Base-by-base conservation (phyloP, 345 rosid genomes). In the Populus alba region DNA sequence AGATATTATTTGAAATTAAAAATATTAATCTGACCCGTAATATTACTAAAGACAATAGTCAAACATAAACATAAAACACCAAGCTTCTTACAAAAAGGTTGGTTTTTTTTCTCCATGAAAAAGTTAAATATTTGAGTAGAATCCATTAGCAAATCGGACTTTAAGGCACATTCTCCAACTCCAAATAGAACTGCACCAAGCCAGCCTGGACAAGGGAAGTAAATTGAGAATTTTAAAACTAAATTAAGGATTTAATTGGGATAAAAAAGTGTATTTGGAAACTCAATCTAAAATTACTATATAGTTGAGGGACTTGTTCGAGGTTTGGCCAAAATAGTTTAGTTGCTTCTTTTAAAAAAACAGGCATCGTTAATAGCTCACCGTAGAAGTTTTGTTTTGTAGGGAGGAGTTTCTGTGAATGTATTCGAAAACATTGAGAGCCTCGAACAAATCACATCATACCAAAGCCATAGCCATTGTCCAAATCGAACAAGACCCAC, bases 391-490 rank as follows among this genome's bases (percentile, higher is more conserved):
- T 63, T 63, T 23, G 37, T 16, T 13, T 31, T 66, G 20, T 33
- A 7, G n/a, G n/a, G 39, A 7, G 39, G 39, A 66, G 38, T 8
- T 7, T 66, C 37, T 5, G 39, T 5, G 70, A 18, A 35, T 37
- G 25, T 31, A 31, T 67, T 67, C 70, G 70, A 16, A 41, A 27
- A 29, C 35, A 65, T 65, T 20, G 47, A 75, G 62, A 81, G 57
- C 82, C 80, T 80, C 85, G 81, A 81, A 39, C 59, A 10, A 68
- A 53, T 53, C 67, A 71, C 78, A 74, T 86, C 76, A 81, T 76
- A 76, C 25, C 83, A 69, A 78, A 59, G 49, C 39, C 66, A n/a
- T 59, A 41, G 39, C 76, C 83, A 75, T 74, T 81, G 82, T 81
- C 83, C 27, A 41, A 77, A 86, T 83, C 81, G 80, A 73, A 71